Conservation (phyloP, 768 basidiomycete species). For the Royoungia palumana region DNA sequence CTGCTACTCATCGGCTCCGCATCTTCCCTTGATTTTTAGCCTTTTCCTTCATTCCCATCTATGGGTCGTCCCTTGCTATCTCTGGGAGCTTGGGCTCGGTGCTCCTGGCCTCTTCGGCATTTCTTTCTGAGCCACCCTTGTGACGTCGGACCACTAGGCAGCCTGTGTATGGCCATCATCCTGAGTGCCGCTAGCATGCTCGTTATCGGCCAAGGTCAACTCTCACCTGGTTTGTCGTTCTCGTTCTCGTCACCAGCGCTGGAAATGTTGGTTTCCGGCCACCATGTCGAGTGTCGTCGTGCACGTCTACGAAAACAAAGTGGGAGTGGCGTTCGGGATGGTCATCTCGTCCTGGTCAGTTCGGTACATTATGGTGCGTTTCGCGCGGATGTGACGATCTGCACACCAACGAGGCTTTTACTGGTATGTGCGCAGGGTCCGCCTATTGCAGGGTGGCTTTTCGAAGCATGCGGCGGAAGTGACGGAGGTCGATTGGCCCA, state of each 20-base stretch:
- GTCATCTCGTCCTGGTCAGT: slow-evolving; percentile 30
- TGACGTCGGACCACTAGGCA: slow-evolving; percentile 30
- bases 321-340: slow-evolving; percentile 35
- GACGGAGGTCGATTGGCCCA: slow-evolving; percentile 21
- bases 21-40: slow-evolving; percentile 37
- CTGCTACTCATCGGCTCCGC: slow-evolving; percentile 31
- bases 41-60: slow-evolving; percentile 37
- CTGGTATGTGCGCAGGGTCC: slow-evolving; percentile 18
- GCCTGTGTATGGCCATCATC: slow-evolving; percentile 29
- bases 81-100: slow-evolving; percentile 24
- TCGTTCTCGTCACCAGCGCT: slow-evolving; percentile 26
- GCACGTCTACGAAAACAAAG: slow-evolving; percentile 28
- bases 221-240: slow-evolving; percentile 22
- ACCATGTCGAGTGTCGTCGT: slow-evolving; percentile 33
- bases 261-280: slow-evolving; percentile 34
- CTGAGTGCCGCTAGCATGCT: slow-evolving; percentile 30
- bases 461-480: slow-evolving; percentile 25
- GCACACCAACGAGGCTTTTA: not conserved
- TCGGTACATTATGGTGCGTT: slow-evolving; percentile 27
- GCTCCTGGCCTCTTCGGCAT: slow-evolving; percentile 35
- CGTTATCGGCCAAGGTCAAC: slow-evolving; percentile 29
- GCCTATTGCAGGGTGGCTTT: slow-evolving; percentile 28
- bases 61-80: slow-evolving; percentile 29
- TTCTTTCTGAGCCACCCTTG: slow-evolving; percentile 29
- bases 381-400: not conserved